Conservation (phyloP, 2,329 filamentous ascomycete species). For the Penicillium concentricum region DNA sequence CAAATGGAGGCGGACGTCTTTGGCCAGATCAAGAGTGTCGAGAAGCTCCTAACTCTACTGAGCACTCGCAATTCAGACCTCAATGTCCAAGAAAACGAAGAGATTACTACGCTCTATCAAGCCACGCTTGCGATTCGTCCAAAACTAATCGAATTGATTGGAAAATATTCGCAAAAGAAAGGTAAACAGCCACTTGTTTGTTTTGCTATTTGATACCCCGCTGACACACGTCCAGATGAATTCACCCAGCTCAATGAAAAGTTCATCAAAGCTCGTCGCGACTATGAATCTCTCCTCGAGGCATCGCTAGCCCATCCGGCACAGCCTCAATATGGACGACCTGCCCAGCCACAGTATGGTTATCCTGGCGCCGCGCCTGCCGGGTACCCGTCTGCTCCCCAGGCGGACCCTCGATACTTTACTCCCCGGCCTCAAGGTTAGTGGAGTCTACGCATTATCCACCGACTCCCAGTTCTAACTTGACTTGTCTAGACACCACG, state of each 20-base stretch:
- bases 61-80: constrained; percentile 80
- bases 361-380: constrained; percentile 34
- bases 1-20: constrained; percentile 88
- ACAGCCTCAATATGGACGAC: constrained; percentile 71
- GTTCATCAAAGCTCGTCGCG: constrained; percentile 96
- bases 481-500: constrained; percentile 23
- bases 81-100: constrained; percentile 89
- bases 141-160: constrained; percentile 96
- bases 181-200: constrained; percentile 53
- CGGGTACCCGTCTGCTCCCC: constrained; percentile 39
- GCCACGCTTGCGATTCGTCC: constrained; percentile 91
- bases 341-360: constrained; percentile 37
- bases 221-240: constrained; percentile 64
- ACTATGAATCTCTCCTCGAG: constrained; percentile 95
- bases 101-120: constrained; percentile 89
- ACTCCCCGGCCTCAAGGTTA: constrained; percentile 52
- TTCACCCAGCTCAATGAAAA: constrained; percentile 99
- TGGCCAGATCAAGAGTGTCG: constrained; percentile 73
- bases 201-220: neutral
- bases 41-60: constrained; percentile 80
- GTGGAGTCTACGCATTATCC: constrained; percentile 9
- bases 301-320: constrained; percentile 95
- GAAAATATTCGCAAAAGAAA: constrained; percentile 99
- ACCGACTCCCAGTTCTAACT: constrained; percentile 3
- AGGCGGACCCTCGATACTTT: constrained; percentile 68